Conservation (phyloP, 768 basidiomycete genomes). For the Termitomyces sp. region DNA sequence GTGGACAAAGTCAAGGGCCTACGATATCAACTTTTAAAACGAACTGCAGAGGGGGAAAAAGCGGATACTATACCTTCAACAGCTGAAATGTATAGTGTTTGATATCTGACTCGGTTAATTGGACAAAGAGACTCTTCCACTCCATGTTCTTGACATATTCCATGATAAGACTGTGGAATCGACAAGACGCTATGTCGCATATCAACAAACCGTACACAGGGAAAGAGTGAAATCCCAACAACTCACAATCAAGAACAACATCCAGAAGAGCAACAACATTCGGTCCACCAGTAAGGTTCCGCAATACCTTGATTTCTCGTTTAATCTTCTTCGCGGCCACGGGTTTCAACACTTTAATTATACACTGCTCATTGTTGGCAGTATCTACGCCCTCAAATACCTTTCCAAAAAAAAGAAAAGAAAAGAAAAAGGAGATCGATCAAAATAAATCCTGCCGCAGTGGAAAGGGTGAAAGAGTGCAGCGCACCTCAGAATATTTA, state of each 20-base stretch:
- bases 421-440: too few relatives aligned
- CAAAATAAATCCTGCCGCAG: background rate
- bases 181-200: constrained; percentile 32
- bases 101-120: constrained; percentile 58
- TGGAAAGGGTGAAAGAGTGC: background rate
- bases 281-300: constrained; percentile 64
- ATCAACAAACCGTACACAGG: background rate
- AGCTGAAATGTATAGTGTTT: constrained; percentile 65
- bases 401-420: constrained; percentile 26
- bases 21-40: background rate
- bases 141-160: constrained; percentile 67
- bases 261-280: constrained; percentile 64
- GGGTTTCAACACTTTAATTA: constrained; percentile 72
- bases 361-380: constrained; percentile 45
- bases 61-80: constrained; percentile 33
- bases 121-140: constrained; percentile 53
- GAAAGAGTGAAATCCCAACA: background rate
- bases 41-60: background rate
- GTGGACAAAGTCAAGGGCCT: constrained; percentile 67
- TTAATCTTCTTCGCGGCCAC: constrained; percentile 69
- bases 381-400: constrained; percentile 59
- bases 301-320: constrained; percentile 69
- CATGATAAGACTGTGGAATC: constrained; percentile 61
- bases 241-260: constrained; percentile 53
- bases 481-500: constrained; percentile 58